phyloP scores from a whole-genome alignment of 768 basidiomycete species.

The Trametes punicea region DNA sequence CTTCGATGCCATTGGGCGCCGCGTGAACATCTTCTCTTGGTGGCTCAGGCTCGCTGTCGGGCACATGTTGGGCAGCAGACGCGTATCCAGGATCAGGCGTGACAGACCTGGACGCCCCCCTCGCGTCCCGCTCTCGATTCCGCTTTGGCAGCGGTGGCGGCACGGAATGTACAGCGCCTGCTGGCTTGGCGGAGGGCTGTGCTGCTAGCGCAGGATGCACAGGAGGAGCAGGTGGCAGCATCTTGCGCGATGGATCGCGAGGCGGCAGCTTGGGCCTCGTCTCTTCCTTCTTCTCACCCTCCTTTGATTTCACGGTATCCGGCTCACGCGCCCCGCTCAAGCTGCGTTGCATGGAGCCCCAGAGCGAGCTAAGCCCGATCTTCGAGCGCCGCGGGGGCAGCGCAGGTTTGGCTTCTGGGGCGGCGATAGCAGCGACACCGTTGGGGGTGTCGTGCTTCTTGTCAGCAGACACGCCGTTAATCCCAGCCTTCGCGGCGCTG shows the following conservation, averaged over 20 bases:
- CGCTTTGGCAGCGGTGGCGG: constrained; percentile 32
- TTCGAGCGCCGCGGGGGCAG: constrained; percentile 20
- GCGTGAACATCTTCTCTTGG: neutral
- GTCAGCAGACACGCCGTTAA: constrained; percentile 5
- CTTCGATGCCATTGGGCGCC: neutral
- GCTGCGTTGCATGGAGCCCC: constrained; percentile 30
- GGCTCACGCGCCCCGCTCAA: constrained; percentile 21
- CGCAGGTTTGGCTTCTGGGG: constrained; percentile 1
- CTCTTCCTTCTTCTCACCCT: constrained; percentile 9
- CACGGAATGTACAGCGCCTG: constrained; percentile 3
- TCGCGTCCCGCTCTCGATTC: constrained; percentile 13
- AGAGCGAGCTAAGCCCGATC: constrained; percentile 28
- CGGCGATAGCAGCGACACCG: neutral
- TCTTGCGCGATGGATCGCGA: constrained; percentile 22
- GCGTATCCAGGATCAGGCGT: neutral
- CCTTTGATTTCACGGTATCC: constrained; percentile 7
- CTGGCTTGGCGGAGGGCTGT: constrained; percentile 5
- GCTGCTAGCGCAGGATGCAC: constrained; percentile 17
- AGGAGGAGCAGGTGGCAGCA: constrained; percentile 17
- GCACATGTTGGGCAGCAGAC: neutral
- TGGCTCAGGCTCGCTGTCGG: neutral
- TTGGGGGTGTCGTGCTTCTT: constrained; percentile 15
- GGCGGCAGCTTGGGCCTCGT: constrained; percentile 22
- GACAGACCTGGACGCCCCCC: neutral
- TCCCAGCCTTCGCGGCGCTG: constrained; percentile 12